These are phyloP conservation scores for Cicer pinnatifidum DNA, from an alignment of 306 rosid genomes.

Conservation along the genomic window DNA sequence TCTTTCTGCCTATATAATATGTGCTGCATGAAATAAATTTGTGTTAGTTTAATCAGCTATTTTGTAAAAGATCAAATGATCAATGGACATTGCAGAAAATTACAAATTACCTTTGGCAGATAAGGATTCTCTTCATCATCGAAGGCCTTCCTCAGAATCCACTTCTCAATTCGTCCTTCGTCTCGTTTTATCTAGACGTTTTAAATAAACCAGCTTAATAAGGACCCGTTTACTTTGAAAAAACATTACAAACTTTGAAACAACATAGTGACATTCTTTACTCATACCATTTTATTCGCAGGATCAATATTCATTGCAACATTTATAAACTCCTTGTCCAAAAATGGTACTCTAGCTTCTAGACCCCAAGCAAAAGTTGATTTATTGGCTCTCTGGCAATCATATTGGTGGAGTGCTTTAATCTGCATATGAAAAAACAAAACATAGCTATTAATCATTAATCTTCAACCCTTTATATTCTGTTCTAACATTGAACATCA, in stretches of 20 bases:
- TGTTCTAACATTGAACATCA: constrained; percentile 29
- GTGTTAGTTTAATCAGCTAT: constrained; percentile 33
- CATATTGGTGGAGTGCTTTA: constrained; percentile 88
- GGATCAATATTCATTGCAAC: constrained; percentile 93
- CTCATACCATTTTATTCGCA: constrained; percentile 68
- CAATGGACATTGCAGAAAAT: not conserved
- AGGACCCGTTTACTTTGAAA: constrained; percentile 9
- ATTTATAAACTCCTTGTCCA: constrained; percentile 80
- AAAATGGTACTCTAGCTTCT: constrained; percentile 93
- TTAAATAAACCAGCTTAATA: constrained; percentile 10
- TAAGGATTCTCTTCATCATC: constrained; percentile 91
- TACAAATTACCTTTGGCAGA: constrained; percentile 78
- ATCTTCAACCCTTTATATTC: not conserved
- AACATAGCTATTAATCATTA: not conserved
- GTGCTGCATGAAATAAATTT: constrained; percentile 61
- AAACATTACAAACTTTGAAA: constrained; percentile 18
- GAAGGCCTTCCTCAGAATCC: constrained; percentile 85
- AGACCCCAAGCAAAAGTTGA: constrained; percentile 95
- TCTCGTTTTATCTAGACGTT: constrained; percentile 66
- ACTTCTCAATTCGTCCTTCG: constrained; percentile 87
- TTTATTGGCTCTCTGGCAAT: constrained; percentile 90
- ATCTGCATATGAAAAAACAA: constrained; percentile 58
- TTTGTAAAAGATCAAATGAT: not conserved
- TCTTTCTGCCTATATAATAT: constrained; percentile 93
- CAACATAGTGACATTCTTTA: constrained; percentile 12